Evolutionary conservation across 2,329 filamentous ascomycete species (phyloP).

Genomic region (Fusarium floridanum): DNA sequence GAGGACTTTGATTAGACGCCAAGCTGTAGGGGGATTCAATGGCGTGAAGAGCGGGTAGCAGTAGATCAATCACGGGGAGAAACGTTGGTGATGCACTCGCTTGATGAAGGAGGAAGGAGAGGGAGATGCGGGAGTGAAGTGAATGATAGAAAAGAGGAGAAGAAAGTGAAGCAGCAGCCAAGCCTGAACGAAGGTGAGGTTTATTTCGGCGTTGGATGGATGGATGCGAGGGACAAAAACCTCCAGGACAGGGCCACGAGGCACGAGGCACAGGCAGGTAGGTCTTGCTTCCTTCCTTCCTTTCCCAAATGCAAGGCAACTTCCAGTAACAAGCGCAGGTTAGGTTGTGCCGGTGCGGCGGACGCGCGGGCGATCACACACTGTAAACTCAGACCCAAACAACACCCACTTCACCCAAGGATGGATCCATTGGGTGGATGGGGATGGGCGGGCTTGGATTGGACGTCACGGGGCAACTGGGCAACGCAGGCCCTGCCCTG

Average conservation of each 20-base stretch:
- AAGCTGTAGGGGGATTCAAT: constrained; percentile 25
- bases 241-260: constrained; percentile 25
- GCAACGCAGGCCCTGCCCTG: constrained; percentile 20
- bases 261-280: constrained; percentile 37
- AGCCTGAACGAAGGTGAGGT: constrained; percentile 36
- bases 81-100: constrained; percentile 3
- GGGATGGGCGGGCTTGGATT: neutral
- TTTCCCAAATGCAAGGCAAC: constrained; percentile 1
- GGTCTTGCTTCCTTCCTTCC: constrained; percentile 30
- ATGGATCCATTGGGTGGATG: constrained; percentile 30
- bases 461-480: constrained; percentile 32
- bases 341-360: constrained; percentile 35
- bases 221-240: constrained; percentile 14
- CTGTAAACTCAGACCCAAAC: constrained; percentile 25
- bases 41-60: constrained; percentile 15
- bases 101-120: neutral
- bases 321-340: constrained; percentile 13
- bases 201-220: constrained; percentile 31
- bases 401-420: constrained; percentile 17
- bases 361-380: constrained; percentile 40
- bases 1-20: constrained; percentile 34
- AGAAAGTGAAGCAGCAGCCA: neutral
- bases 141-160: constrained; percentile 29
- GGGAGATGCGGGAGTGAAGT: constrained; percentile 17
- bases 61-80: neutral